phyloP scores from a whole-genome alignment of 2,329 filamentous ascomycete species.

The Didymosphaeria variabile region DNA sequence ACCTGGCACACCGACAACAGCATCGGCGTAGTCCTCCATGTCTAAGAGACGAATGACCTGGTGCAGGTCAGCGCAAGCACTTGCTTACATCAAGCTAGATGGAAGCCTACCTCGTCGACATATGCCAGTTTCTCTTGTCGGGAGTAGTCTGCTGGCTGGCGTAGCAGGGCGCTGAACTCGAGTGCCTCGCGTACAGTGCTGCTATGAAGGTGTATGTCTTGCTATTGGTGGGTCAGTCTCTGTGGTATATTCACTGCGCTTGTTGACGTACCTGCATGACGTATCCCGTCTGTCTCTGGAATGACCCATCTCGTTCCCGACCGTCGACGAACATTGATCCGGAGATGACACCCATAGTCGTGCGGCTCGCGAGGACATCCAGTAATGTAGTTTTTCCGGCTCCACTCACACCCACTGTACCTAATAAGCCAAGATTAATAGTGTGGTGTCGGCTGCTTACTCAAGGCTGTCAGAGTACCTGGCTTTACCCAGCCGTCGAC shows the following conservation, averaged over 20 bases:
- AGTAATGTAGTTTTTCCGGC: slow-evolving; percentile 95
- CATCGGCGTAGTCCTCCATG: slow-evolving; percentile 90
- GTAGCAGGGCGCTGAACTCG: slow-evolving; percentile 83
- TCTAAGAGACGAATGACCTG: slow-evolving; percentile 84
- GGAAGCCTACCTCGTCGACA: slow-evolving; percentile 70
- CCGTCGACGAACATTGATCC: slow-evolving; percentile 87
- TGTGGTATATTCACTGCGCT: not conserved
- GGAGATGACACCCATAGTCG: slow-evolving; percentile 88
- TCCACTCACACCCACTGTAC: slow-evolving; percentile 75
- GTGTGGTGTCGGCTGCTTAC: slow-evolving; percentile 14
- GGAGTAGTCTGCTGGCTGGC: slow-evolving; percentile 78
- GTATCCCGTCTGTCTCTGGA: slow-evolving; percentile 84
- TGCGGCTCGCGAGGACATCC: slow-evolving; percentile 84
- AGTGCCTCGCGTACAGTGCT: slow-evolving; percentile 89
- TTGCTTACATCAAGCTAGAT: not conserved
- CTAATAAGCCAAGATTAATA: slow-evolving; percentile 63
- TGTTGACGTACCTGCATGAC: slow-evolving; percentile 8
- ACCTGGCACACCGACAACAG: slow-evolving; percentile 87
- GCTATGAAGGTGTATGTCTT: slow-evolving; percentile 86
- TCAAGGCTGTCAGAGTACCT: slow-evolving; percentile 82
- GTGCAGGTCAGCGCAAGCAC: not conserved
- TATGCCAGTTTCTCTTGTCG: slow-evolving; percentile 83
- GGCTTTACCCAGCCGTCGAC: slow-evolving; percentile 95
- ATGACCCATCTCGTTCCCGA: slow-evolving; percentile 75
- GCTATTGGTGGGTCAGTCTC: slow-evolving; percentile 73